These are phyloP conservation scores for Hygrophorus pudorinus DNA, from an alignment of 768 basidiomycete species.

Conservation along the genomic window DNA sequence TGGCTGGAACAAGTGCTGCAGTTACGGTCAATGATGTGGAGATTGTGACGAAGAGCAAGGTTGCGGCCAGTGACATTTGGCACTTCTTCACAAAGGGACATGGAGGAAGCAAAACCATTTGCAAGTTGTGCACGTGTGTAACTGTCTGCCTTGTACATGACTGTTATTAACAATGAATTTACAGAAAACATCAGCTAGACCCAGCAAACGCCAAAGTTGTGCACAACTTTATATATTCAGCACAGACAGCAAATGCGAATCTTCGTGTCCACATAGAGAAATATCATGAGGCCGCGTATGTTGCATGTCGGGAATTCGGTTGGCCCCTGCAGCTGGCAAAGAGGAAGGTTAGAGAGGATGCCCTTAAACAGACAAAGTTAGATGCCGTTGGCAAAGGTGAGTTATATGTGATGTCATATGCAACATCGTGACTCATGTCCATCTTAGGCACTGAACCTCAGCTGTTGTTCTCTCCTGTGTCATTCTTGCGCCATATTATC, in stretches of 20 bases:
- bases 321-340: constrained; percentile 2
- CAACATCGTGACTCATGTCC: no score
- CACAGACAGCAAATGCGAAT: constrained; percentile 1
- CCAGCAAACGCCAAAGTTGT: background rate
- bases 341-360: background rate
- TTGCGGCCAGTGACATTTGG: background rate
- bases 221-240: constrained; percentile 1
- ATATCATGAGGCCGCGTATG: constrained; percentile 1
- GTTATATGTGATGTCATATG: no score
- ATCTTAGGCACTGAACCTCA: background rate
- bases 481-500: background rate
- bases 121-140: constrained; percentile 1
- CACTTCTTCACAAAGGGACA: constrained; percentile 1
- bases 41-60: background rate
- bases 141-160: no score
- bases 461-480: background rate
- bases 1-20: background rate
- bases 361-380: constrained; percentile 1
- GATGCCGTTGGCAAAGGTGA: no score
- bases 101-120: background rate
- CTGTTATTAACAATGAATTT: background rate
- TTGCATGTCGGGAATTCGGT: background rate
- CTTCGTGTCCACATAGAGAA: constrained; percentile 4
- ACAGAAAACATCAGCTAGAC: background rate
- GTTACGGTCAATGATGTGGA: background rate